Percentiles rank a stretch among this genome's conserved stretches.
These are phyloP conservation scores for Diophrys sp. DNA, from an alignment of 73 alveolate genomes.

Conservation along the genomic window DNA sequence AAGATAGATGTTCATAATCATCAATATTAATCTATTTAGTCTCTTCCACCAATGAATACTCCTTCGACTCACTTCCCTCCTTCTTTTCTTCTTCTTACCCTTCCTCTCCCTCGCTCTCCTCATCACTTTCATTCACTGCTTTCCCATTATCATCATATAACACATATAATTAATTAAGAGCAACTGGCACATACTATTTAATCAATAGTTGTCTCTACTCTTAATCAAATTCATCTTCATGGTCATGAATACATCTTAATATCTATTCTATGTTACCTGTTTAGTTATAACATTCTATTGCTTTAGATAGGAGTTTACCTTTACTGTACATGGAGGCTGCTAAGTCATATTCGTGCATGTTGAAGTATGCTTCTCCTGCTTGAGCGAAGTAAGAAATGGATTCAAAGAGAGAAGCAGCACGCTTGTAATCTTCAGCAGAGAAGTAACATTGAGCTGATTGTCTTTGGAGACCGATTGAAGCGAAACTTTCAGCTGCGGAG, in stretches of 20 bases:
- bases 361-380: constrained; percentile 77
- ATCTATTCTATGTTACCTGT: constrained; percentile 23
- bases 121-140: constrained; percentile 20
- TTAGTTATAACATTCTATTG: constrained; percentile 30
- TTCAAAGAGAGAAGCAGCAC: constrained; percentile 61
- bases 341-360: constrained; percentile 20
- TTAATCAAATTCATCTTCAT: constrained; percentile 60
- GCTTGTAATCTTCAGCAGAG: constrained; percentile 59
- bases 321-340: constrained; percentile 26
- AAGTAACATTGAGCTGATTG: constrained; percentile 81
- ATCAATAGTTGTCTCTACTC: constrained; percentile 63
- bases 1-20: constrained; percentile 66
- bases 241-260: constrained; percentile 47
- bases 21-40: not conserved
- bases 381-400: constrained; percentile 38
- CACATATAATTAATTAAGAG: constrained; percentile 55
- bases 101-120: too few species aligned
- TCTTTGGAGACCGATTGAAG: constrained; percentile 25
- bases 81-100: constrained; percentile 20
- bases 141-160: constrained; percentile 8
- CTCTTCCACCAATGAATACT: not conserved
- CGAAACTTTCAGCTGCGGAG: constrained; percentile 64
- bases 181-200: constrained; percentile 71
- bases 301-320: constrained; percentile 10
- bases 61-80: not conserved